These are phyloP conservation scores for Helicostylum pulchrum DNA, from an alignment of 192 early-diverging fungal species.

Conservation along the genomic window DNA sequence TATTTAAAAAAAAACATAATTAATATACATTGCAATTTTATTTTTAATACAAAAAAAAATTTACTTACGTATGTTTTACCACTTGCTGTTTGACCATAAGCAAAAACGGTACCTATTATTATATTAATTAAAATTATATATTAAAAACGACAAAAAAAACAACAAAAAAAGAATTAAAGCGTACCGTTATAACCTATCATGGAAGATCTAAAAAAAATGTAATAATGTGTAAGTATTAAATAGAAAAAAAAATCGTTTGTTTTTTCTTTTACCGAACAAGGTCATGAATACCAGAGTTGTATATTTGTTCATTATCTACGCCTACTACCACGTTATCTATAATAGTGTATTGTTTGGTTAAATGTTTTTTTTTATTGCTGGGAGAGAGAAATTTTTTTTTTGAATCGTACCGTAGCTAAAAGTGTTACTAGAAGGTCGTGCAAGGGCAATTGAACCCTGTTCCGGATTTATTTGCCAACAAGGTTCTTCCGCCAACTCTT, in stretches of 20 bases:
- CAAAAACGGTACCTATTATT: constrained; percentile 54
- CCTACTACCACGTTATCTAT: constrained; percentile 50
- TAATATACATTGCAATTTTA: neutral
- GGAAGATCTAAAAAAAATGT: constrained; percentile 30
- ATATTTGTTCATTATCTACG: constrained; percentile 53
- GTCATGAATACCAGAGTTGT: constrained; percentile 38
- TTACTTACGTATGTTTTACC: constrained; percentile 85
- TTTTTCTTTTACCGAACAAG: constrained; percentile 31
- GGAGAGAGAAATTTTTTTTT: constrained; percentile 4
- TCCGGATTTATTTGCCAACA: constrained; percentile 44
- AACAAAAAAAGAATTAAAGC: neutral
- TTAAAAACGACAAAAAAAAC: neutral
- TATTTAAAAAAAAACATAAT: neutral
- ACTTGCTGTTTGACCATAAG: constrained; percentile 97
- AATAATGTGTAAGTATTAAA: neutral
- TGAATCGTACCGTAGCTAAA: neutral
- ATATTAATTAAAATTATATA: no score
- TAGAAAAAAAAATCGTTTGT: neutral
- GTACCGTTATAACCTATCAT: constrained; percentile 95
- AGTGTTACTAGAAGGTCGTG: neutral
- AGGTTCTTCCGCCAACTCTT: constrained; percentile 42
- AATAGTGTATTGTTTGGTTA: neutral
- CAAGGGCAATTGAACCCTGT: constrained; percentile 8
- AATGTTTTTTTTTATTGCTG: neutral
- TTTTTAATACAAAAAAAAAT: neutral